Evolutionary conservation across 2,329 filamentous ascomycete species (phyloP).

Genomic region (Aplosporella prunicola): DNA sequence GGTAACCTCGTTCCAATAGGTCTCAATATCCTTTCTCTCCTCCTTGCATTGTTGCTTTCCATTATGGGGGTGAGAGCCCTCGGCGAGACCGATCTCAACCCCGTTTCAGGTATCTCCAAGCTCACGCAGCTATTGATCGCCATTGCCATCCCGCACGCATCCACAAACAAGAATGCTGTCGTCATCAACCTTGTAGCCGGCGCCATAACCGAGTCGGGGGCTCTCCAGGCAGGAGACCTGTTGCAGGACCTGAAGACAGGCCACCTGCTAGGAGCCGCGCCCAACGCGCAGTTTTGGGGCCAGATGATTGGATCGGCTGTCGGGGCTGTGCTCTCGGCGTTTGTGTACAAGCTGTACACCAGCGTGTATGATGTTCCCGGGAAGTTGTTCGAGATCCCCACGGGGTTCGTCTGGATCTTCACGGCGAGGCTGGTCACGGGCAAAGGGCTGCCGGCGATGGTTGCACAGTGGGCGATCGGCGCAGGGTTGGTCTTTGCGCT

Average conservation of each 20-base stretch:
- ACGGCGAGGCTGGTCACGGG: conserved; percentile 90
- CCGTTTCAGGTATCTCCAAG: conserved; percentile 93
- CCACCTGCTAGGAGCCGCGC: conserved; percentile 81
- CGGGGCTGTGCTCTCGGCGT: conserved; percentile 75
- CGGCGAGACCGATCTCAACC: conserved; percentile 86
- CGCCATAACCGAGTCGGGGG: conserved; percentile 74
- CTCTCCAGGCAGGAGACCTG: conserved; percentile 88
- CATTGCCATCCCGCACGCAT: conserved; percentile 66
- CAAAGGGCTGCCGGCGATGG: conserved; percentile 75
- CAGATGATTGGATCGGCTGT: conserved; percentile 84
- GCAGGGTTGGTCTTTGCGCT: conserved; percentile 65
- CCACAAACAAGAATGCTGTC: conserved; percentile 65
- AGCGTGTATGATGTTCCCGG: conserved; percentile 83
- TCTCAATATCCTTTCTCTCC: conserved; percentile 74
- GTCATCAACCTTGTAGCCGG: conserved; percentile 92
- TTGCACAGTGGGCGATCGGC: conserved; percentile 65
- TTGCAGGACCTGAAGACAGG: conserved; percentile 97
- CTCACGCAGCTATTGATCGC: conserved; percentile 94
- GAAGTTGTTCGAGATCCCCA: conserved; percentile 85
- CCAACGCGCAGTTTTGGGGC: conserved; percentile 92
- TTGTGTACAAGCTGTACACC: conserved; percentile 84
- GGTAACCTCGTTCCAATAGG: conserved; percentile 70
- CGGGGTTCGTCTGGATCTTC: conserved; percentile 95
- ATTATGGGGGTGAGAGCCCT: conserved; percentile 57
- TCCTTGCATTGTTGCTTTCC: conserved; percentile 60